Evolutionary conservation across 1,284 basidiomycete species (phyloP).

Genomic region (Pseudozyma pruni): DNA sequence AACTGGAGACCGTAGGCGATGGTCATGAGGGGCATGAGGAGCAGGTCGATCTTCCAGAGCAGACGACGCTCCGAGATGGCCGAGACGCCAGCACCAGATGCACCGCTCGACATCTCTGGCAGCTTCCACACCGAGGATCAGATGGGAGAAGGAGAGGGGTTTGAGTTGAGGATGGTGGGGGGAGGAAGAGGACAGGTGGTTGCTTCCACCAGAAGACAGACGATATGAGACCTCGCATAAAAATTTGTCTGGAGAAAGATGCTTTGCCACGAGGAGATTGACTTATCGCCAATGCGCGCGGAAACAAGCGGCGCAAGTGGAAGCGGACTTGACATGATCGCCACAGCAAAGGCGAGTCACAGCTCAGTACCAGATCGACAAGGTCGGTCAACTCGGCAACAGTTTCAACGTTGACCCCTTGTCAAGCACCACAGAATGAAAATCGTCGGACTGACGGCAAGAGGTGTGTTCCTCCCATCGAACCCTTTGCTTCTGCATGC

Average conservation of each 20-base stretch:
- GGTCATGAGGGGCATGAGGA: conserved; percentile 70
- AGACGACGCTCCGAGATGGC: conserved; percentile 39
- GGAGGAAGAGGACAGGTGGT: not conserved
- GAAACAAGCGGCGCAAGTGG: conserved; percentile 9
- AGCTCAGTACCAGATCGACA: not conserved
- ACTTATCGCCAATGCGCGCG: not conserved
- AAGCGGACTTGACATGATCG: conserved; percentile 7
- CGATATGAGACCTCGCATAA: not conserved
- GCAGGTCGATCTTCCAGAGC: conserved; percentile 52
- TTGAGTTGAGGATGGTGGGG: not conserved
- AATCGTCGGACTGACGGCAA: too few relatives aligned
- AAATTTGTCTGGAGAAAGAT: not conserved
- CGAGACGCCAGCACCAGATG: conserved; percentile 5
- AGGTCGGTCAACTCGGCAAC: not conserved
- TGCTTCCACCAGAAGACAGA: not conserved
- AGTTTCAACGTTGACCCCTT: too few relatives aligned
- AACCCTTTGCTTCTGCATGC: too few relatives aligned
- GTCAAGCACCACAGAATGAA: too few relatives aligned
- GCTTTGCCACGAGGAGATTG: conserved; percentile 1
- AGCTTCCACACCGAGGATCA: not conserved
- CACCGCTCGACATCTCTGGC: not conserved
- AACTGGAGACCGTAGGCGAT: conserved; percentile 70
- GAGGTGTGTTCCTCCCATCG: too few relatives aligned
- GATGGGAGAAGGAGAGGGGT: too few relatives aligned
- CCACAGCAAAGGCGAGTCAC: too few relatives aligned